Conservation (phyloP, 23 red algal genomes). For the Chondrus crispus region DNA sequence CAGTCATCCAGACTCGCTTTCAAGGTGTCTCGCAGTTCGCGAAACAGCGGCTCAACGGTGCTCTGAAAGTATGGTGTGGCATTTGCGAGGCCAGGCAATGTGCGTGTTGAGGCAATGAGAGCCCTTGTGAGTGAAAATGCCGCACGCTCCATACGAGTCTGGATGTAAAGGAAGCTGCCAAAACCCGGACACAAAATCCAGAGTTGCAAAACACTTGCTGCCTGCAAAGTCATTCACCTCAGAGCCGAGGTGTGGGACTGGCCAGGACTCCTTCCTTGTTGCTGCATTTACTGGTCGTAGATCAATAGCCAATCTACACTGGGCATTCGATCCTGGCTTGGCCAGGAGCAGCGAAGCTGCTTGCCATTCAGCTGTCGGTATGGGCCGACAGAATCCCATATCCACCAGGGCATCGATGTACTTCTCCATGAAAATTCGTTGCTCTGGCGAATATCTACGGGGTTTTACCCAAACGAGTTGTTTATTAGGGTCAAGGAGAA, state of each 20-base stretch:
- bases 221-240: neutral
- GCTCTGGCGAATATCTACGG: neutral
- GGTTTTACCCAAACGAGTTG: neutral
- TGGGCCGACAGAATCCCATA: neutral
- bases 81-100: neutral
- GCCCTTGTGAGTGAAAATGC: neutral
- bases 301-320: neutral
- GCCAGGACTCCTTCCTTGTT: neutral
- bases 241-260: neutral
- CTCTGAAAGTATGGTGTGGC: neutral
- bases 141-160: neutral
- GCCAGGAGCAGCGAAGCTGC: neutral
- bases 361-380: neutral
- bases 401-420: neutral
- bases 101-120: neutral
- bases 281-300: neutral
- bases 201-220: neutral
- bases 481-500: neutral
- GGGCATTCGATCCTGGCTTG: neutral
- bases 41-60: neutral
- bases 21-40: neutral
- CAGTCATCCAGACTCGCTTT: too few relatives aligned
- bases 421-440: neutral
- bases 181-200: neutral
- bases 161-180: neutral